Base-by-base conservation (phyloP, 257 asterid species). In the Jaltomata sinuosa region DNA sequence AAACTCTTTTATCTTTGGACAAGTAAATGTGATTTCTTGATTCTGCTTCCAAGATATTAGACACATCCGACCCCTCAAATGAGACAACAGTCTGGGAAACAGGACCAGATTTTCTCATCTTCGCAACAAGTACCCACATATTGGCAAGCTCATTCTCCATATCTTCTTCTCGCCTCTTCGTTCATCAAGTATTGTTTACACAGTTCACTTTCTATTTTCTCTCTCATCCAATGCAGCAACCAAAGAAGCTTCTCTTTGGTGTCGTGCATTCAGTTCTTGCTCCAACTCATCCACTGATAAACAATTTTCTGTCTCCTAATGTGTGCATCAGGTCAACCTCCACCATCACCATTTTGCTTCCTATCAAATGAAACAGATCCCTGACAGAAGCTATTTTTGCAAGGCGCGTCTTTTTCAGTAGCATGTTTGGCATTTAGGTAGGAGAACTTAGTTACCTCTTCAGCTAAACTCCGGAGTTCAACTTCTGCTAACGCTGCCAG, bases 401-500 rank as follows among this genome's bases (percentile, higher is more conserved):
- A 89, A 22, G 62, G 87, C 18, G 67, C 49, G 45, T 85, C 90
- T 87, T 84, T 90, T 22, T 89, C 84, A 83, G 91, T 89, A 68
- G 61, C 79, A 85, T 92, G 94, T 88, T 89, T 89, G 86, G 94
- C 94, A 45, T 94, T 93, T 84, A 91, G 91, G 85, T 93, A 94
- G 84, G 98, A 93, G 82, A 94, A 95, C 83, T 92, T 93, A 5
- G 94, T 92, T 68, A 93, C 94, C 89, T 94, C 97, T 86, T 89
- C 96, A 40, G 97, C 98, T 86, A 94, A 87, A 89, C 90, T 93
- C 40, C 92, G 93, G 61, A 94, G 98, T 90, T 94, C 98, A 57
- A 90, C 94, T 85, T 97, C 98, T 38, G 98, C 98, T 14, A 95
- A 97, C 27, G 94, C 89, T 10, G 98, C 98, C 27, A 94, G 91